phyloP scores from a whole-genome alignment of 257 asterid species.

The Ajuga chamaepitys region DNA sequence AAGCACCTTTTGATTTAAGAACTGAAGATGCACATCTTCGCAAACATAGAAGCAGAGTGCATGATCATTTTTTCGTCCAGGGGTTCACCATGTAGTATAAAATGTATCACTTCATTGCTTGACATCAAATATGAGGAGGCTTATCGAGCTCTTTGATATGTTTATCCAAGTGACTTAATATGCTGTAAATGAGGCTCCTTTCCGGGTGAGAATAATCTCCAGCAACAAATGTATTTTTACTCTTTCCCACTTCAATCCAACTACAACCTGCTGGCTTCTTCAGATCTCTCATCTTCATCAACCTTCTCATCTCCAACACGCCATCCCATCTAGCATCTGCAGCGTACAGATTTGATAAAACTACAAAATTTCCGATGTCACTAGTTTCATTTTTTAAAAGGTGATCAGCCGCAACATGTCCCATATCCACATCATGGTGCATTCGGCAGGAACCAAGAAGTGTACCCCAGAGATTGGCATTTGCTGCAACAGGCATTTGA shows the following conservation, averaged over 20 bases:
- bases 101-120: not conserved
- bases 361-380: constrained; percentile 65
- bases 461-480: constrained; percentile 65
- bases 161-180: constrained; percentile 42
- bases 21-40: not conserved
- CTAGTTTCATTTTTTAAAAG: constrained; percentile 30
- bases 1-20: not conserved
- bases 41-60: not conserved
- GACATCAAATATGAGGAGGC: constrained; percentile 13
- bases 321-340: constrained; percentile 78
- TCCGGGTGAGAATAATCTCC: constrained; percentile 69
- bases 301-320: constrained; percentile 63
- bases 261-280: constrained; percentile 94
- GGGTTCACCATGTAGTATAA: not conserved
- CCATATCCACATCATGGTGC: constrained; percentile 58
- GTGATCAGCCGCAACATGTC: constrained; percentile 38
- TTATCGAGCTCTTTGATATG: constrained; percentile 51
- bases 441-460: constrained; percentile 70
- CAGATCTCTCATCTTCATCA: constrained; percentile 59
- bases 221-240: constrained; percentile 53
- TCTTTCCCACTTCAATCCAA: constrained; percentile 72
- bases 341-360: constrained; percentile 71
- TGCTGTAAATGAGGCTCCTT: constrained; percentile 35
- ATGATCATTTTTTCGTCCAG: not conserved
- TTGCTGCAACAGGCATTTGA: constrained; percentile 53